Conservation (phyloP, 192 early-diverging fungal species). For the Globomyces pollinis-pini region DNA sequence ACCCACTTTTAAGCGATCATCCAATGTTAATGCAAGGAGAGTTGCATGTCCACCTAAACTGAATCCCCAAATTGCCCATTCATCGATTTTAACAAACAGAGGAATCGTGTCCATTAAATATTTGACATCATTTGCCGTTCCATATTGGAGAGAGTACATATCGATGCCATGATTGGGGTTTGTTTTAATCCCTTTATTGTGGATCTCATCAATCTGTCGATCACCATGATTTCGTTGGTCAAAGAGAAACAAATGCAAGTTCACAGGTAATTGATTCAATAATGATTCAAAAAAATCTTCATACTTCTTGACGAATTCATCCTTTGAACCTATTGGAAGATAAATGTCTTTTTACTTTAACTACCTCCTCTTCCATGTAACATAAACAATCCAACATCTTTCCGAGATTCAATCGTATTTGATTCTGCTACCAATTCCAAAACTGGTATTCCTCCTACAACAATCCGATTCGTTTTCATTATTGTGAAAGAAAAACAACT, state of each 20-base stretch:
- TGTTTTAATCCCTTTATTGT: conserved; percentile 3
- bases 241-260: conserved; percentile 16
- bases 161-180: conserved; percentile 31
- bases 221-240: conserved; percentile 51
- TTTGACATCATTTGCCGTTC: conserved; percentile 33
- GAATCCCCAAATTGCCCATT: conserved; percentile 42
- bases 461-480: too few species aligned
- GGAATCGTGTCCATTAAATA: conserved; percentile 42
- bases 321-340: not conserved
- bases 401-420: not conserved
- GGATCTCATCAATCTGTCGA: conserved; percentile 5
- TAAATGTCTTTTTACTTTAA: too few species aligned
- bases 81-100: conserved; percentile 30
- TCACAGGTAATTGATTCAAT: not conserved
- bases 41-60: conserved; percentile 47
- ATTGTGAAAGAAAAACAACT: too few species aligned
- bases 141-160: conserved; percentile 34
- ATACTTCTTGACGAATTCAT: not conserved
- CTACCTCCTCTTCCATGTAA: not conserved
- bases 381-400: not conserved
- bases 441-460: not conserved
- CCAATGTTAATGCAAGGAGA: conserved; percentile 19
- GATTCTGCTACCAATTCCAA: not conserved
- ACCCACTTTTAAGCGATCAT: conserved; percentile 10
- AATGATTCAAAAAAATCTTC: not conserved